These are phyloP conservation scores for Fusarium duplospermum DNA, from an alignment of 2,329 filamentous ascomycete genomes.

Conservation along the genomic window DNA sequence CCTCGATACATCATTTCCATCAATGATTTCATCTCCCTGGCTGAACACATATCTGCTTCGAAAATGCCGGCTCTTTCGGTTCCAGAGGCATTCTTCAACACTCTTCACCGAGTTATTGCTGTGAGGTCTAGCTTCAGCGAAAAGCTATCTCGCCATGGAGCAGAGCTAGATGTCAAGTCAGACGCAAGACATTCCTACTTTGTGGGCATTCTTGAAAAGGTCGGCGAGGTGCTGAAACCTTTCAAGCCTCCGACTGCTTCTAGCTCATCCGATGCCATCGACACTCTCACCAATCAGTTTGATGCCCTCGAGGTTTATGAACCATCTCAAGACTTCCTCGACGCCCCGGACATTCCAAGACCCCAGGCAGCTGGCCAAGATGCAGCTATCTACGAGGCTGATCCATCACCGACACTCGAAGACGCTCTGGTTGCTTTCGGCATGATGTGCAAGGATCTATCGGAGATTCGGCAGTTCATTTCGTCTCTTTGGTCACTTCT, in stretches of 20 bases:
- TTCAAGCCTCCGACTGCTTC: not conserved
- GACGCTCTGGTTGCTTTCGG: not conserved
- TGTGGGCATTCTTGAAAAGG: conserved; percentile 48
- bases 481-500: not conserved
- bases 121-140: conserved; percentile 45
- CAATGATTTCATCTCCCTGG: conserved; percentile 53
- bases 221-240: conserved; percentile 46
- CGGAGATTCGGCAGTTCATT: not conserved
- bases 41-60: conserved; percentile 48
- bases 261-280: not conserved
- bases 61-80: conserved; percentile 39
- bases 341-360: not conserved
- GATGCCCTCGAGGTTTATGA: not conserved
- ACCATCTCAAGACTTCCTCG: not conserved
- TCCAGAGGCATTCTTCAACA: conserved; percentile 43
- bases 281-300: not conserved
- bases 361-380: not conserved
- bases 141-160: conserved; percentile 31
- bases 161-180: conserved; percentile 24
- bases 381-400: not conserved
- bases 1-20: conserved; percentile 39
- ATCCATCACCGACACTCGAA: not conserved
- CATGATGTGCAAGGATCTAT: not conserved
- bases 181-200: conserved; percentile 49
- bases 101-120: conserved; percentile 52